Evolutionary conservation across 176 grass and related monocot genomes (phyloP).

Genomic region (Puya raimondii): DNA sequence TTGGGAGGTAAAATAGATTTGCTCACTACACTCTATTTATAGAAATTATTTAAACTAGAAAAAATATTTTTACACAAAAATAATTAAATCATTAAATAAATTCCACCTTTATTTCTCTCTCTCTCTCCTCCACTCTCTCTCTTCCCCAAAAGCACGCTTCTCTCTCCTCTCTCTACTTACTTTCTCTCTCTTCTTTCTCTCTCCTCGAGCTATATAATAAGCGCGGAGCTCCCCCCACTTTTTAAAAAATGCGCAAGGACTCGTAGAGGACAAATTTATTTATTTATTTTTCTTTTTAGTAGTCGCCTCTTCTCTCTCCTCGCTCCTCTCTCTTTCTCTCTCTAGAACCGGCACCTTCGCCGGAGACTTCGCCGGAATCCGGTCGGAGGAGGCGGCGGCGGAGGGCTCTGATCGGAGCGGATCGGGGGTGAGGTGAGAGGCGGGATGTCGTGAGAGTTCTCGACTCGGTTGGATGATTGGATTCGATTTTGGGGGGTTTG

Average conservation of each 20-base stretch:
- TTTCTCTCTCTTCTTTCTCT: background rate
- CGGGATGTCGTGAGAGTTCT: background rate
- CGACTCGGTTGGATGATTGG: background rate
- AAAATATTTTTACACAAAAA: background rate
- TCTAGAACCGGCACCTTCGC: background rate
- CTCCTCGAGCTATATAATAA: background rate
- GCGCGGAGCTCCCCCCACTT: background rate
- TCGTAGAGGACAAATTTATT: background rate
- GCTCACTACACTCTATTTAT: background rate
- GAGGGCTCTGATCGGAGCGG: background rate
- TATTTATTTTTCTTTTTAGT: background rate
- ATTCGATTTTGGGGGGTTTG: background rate
- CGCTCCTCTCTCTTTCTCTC: background rate
- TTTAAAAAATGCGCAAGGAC: background rate
- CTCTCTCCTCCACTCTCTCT: background rate
- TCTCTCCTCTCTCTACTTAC: background rate
- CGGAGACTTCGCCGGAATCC: constrained; percentile 16
- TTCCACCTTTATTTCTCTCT: background rate
- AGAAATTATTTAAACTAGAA: background rate
- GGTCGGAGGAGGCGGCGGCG: background rate
- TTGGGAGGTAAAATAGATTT: background rate
- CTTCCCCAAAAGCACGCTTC: background rate
- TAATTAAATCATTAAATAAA: background rate
- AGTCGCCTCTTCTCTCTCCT: constrained; percentile 6
- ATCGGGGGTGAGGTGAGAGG: background rate